Evolutionary conservation across 2,329 filamentous ascomycete genomes (phyloP), one percentile per base, ranked within the genome.

Genomic region (Malbranchea zuffiana): DNA sequence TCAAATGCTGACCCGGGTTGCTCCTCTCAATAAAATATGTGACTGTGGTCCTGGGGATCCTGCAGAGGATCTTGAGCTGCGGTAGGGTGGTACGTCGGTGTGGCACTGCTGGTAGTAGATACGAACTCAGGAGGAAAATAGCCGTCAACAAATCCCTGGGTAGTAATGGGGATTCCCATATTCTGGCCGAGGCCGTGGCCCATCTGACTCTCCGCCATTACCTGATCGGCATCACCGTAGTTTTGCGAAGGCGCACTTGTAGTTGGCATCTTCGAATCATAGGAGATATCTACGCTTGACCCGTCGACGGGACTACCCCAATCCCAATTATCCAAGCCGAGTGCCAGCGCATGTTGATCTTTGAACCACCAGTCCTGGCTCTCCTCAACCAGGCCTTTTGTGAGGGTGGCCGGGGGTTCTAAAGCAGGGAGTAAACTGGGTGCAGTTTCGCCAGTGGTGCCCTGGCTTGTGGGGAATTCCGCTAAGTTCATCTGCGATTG

Each of bases 321-420:
- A 18, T 33, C 29, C 44, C 44, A 81, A 37, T 75, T 77, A 17
- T 71, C 76, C 44, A 80, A 73, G 1, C 75, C 76, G 3, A 70
- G 54, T 0, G 72, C 74, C 3, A 80, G 57, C 33, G 72, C 69
- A 12, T 64, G 68, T 47, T 80, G 75, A 48, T 82, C 77, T 23
- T 68, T 62, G 37, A 76, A 65, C 65, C 74, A 78, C 73, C 72
- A 77, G 47, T 80, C 72, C 42, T 78, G 74, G 32, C 71, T 73
- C 33, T 80, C 75, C 30, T 72, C 67, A 3, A 80, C 66, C 4
- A 80, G 55, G 29, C 71, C 70, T n/a, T n/a, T n/a, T n/a, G n/a
- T n/a, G n/a, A n/a, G n/a, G n/a, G n/a, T n/a, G n/a, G n/a, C n/a
- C n/a, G n/a, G n/a, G n/a, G n/a, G n/a, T n/a, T n/a, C n/a, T n/a